These are phyloP conservation scores for Penicillium olsonii DNA, from an alignment of 2,329 filamentous ascomycete genomes.

Conservation along the genomic window DNA sequence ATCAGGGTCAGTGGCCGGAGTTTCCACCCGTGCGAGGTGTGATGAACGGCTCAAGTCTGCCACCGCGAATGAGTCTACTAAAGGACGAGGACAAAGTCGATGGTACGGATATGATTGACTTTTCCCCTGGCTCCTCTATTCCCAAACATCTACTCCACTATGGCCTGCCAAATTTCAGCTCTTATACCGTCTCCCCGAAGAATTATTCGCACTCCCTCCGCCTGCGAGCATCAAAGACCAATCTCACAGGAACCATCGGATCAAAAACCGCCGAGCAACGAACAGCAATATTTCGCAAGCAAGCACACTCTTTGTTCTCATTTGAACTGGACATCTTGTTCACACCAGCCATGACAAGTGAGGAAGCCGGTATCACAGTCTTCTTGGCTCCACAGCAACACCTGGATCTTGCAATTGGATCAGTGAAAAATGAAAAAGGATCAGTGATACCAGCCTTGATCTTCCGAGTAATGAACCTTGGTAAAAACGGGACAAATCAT, in stretches of 20 bases:
- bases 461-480: no score
- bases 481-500: no score
- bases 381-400: slow-evolving; percentile 24
- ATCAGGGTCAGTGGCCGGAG: slow-evolving; percentile 50
- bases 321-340: slow-evolving; percentile 16
- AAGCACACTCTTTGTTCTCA: slow-evolving; percentile 21
- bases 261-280: slow-evolving; percentile 23
- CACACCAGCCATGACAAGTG: background rate
- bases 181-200: slow-evolving; percentile 50
- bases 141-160: slow-evolving; percentile 60
- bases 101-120: slow-evolving; percentile 50
- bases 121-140: slow-evolving; percentile 46
- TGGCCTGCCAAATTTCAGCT: slow-evolving; percentile 50
- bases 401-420: slow-evolving; percentile 18
- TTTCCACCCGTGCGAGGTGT: slow-evolving; percentile 15
- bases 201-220: slow-evolving; percentile 49
- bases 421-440: no score
- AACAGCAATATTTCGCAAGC: slow-evolving; percentile 13
- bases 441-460: no score
- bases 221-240: slow-evolving; percentile 52
- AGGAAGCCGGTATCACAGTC: slow-evolving; percentile 19
- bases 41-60: slow-evolving; percentile 16
- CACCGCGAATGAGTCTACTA: background rate
- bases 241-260: slow-evolving; percentile 55
- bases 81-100: slow-evolving; percentile 42